These are phyloP conservation scores for Carnegiea gigantea DNA, from an alignment of 179 eudicot species.

Conservation along the genomic window DNA sequence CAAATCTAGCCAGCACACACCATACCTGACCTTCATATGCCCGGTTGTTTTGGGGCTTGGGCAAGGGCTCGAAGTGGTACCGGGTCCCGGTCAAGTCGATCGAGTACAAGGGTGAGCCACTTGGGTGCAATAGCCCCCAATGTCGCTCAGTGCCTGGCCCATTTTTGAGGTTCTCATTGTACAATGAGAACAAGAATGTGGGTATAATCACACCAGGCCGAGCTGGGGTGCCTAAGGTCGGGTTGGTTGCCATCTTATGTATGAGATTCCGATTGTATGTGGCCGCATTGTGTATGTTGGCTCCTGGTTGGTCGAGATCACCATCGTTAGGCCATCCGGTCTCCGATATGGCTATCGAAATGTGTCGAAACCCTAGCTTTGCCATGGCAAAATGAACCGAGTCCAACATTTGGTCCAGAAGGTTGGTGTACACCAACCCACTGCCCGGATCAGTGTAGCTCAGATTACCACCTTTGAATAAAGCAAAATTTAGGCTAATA, in stretches of 20 bases:
- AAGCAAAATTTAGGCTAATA: slow-evolving; percentile 56
- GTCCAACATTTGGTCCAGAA: slow-evolving; percentile 82
- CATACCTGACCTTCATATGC: slow-evolving; percentile 53
- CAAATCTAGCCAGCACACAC: slow-evolving; percentile 54
- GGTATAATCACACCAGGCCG: slow-evolving; percentile 56
- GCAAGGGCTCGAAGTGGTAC: slow-evolving; percentile 20
- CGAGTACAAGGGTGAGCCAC: slow-evolving; percentile 45
- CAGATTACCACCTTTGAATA: slow-evolving; percentile 37
- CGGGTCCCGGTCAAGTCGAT: slow-evolving; percentile 45
- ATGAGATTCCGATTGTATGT: slow-evolving; percentile 65
- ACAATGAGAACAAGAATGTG: slow-evolving; percentile 64
- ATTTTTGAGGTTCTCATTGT: slow-evolving; percentile 56
- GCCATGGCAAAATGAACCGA: slow-evolving; percentile 61
- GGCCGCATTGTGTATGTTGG: slow-evolving; percentile 70
- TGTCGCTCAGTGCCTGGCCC: slow-evolving; percentile 82
- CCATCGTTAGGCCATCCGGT: slow-evolving; percentile 91
- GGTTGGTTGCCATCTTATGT: slow-evolving; percentile 38
- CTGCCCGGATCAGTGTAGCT: slow-evolving; percentile 49
- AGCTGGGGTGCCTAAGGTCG: slow-evolving; percentile 77
- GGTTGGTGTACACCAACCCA: slow-evolving; percentile 58
- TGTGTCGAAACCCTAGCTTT: slow-evolving; percentile 45
- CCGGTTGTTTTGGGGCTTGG: slow-evolving; percentile 34
- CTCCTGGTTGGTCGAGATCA: slow-evolving; percentile 64
- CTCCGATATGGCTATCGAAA: slow-evolving; percentile 54
- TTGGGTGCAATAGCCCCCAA: slow-evolving; percentile 60